These are phyloP conservation scores for Puccinia polysora DNA, from an alignment of 1,284 basidiomycete genomes.

Conservation along the genomic window DNA sequence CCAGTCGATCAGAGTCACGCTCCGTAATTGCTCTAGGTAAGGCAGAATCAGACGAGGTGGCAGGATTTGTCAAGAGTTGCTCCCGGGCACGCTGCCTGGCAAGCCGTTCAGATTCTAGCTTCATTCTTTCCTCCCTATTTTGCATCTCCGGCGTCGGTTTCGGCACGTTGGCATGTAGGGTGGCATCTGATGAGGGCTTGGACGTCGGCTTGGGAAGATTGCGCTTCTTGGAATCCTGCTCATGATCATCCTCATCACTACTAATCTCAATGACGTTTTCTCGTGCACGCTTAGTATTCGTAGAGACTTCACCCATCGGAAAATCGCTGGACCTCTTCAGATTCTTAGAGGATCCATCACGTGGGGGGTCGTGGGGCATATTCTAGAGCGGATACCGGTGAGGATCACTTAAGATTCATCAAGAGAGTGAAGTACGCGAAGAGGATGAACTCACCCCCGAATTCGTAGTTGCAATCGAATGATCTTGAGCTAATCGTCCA, in stretches of 20 bases:
- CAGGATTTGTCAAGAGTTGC: not conserved
- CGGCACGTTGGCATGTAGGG: not conserved
- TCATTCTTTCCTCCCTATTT: constrained; percentile 8
- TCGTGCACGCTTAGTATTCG: constrained; percentile 1
- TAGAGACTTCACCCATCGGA: too few species aligned
- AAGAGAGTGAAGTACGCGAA: too few species aligned
- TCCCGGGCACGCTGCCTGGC: constrained; percentile 15
- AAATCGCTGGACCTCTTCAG: too few species aligned
- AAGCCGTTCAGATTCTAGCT: constrained; percentile 29
- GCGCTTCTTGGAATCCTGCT: not conserved
- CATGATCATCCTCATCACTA: constrained; percentile 22
- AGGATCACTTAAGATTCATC: too few species aligned
- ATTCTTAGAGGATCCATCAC: not conserved
- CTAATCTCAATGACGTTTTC: constrained; percentile 24
- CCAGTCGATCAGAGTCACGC: not conserved
- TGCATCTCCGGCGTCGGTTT: not conserved
- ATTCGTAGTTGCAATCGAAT: too few species aligned
- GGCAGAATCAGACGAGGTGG: not conserved
- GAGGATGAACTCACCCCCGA: too few species aligned
- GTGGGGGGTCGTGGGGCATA: constrained; percentile 3
- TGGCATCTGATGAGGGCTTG: not conserved
- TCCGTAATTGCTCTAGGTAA: not conserved
- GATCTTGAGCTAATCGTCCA: too few species aligned
- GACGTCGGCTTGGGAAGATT: not conserved
- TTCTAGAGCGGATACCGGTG: too few species aligned